phyloP scores from a whole-genome alignment of 148 eudicot species.

The Simmondsia chinensis region DNA sequence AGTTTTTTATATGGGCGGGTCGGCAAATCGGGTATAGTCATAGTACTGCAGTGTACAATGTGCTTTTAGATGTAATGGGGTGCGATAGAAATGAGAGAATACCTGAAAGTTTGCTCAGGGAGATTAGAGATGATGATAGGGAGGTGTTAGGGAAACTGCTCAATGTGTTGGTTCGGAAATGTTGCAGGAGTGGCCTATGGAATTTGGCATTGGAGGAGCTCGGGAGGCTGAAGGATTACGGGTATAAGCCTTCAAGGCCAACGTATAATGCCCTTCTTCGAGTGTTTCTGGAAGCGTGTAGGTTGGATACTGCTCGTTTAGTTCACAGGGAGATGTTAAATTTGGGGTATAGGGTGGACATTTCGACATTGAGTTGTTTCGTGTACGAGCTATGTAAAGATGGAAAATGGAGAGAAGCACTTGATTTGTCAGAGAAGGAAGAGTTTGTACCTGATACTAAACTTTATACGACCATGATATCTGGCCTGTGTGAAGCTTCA shows the following conservation, averaged over 20 bases:
- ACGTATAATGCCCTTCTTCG: conserved; percentile 65
- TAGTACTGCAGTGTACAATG: conserved; percentile 41
- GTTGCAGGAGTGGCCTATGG: conserved; percentile 67
- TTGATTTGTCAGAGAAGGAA: conserved; percentile 65
- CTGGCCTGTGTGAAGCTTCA: conserved; percentile 89
- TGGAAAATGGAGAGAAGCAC: conserved; percentile 80
- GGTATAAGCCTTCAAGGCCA: conserved; percentile 57
- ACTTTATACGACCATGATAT: conserved; percentile 77
- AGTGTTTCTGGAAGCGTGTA: conserved; percentile 60
- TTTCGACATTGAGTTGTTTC: conserved; percentile 42
- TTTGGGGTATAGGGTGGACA: conserved; percentile 44
- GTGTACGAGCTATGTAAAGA: conserved; percentile 49
- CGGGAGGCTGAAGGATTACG: conserved; percentile 81
- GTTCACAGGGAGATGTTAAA: conserved; percentile 64
- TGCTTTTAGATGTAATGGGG: conserved; percentile 49
- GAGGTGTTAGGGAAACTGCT: conserved; percentile 60
- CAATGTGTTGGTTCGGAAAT: conserved; percentile 57
- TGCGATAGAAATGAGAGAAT: conserved; percentile 22
- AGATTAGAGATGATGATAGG: conserved; percentile 55
- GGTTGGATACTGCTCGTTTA: conserved; percentile 52
- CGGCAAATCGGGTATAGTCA: conserved; percentile 82
- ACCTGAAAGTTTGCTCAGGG: conserved; percentile 35
- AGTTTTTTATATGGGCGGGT: conserved; percentile 86
- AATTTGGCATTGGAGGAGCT: conserved; percentile 87
- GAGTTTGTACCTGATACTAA: conserved; percentile 67